A percentile compares a stretch with the other conserved stretches of the same genome.
These are phyloP conservation scores for Cryptosporidium parvum DNA, from an alignment of 169 alveolate genomes.

Conservation along the genomic window DNA sequence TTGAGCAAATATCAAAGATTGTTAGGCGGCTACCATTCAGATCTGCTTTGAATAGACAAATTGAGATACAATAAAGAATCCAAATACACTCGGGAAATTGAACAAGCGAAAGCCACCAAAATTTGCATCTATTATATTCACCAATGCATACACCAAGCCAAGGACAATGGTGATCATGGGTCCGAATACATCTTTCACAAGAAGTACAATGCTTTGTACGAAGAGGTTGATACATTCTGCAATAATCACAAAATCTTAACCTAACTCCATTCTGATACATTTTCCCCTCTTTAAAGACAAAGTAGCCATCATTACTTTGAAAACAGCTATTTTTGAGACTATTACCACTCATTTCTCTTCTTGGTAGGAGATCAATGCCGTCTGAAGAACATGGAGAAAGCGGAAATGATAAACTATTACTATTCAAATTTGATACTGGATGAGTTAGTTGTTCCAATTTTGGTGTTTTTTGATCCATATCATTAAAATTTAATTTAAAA, in stretches of 20 bases:
- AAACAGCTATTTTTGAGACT: constrained; percentile 32
- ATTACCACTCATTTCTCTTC: background rate
- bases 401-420: constrained; percentile 25
- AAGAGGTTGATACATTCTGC: constrained; percentile 85
- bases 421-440: background rate
- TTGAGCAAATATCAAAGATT: constrained; percentile 2
- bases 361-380: constrained; percentile 56
- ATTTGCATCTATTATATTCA: constrained; percentile 79
- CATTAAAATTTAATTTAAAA: background rate
- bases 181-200: constrained; percentile 88
- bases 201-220: constrained; percentile 88
- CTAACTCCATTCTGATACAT: constrained; percentile 73
- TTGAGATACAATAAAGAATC: constrained; percentile 38
- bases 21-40: constrained; percentile 28
- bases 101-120: constrained; percentile 77
- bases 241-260: constrained; percentile 83
- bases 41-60: constrained; percentile 32
- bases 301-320: constrained; percentile 55
- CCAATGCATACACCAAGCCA: constrained; percentile 91
- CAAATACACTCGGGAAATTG: constrained; percentile 78
- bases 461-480: constrained; percentile 9
- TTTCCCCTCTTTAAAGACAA: constrained; percentile 61
- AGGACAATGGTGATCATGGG: constrained; percentile 93
- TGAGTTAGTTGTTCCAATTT: background rate
- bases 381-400: constrained; percentile 71